Base-by-base conservation (phyloP, 2,329 filamentous ascomycete genomes). In the Aspergillus persii region DNA sequence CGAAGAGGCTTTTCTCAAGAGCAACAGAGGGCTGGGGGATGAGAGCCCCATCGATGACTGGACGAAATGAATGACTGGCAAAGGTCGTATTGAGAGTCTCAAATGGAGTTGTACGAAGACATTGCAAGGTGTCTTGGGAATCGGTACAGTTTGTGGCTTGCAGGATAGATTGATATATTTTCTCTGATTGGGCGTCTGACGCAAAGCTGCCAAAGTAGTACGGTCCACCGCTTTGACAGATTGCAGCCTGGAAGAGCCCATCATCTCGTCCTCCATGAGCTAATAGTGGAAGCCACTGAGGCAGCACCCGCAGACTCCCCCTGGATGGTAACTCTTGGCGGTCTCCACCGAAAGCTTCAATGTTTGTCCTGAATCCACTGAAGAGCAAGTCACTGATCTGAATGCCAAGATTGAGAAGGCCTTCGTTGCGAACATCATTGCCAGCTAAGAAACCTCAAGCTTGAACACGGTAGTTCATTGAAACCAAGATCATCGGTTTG, bases 371-470 rank as follows among this genome's bases (percentile, higher is more conserved):
- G 53, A 8, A 62, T 44, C 63, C 56, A 64, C n/a, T 53, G 44
- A 18, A 66, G 46, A 12, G 60, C 60, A 30, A 49, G 8, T 2
- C 66, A 63, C 50, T 78, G 75, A 54, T 80, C 76, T 71, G 3
- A 67, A 67, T 4, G 66, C 79, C 47, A 2, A 71, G 68, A 2
- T 66, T 64, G 1, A 64, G 68, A 26, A 73, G 66, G 0, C 76
- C 74, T n/a, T n/a, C n/a, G n/a, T n/a, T n/a, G n/a, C n/a, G n/a
- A 7, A 46, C 6, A 54, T 48, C 2, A 53, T 50, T 5, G 61
- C 78, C 74, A 51, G 73, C 74, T n/a, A 12, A 85, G 65, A 65
- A 83, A 84, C 6, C 83, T 82, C 71, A 78, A 84, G n/a, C 72
- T 74, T 12, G 72, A 74, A 81, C 72, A 3, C 81, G 76, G 59